A percentile compares a stretch with the other conserved stretches of the same genome.
These are phyloP conservation scores for Beta vulgaris DNA, from an alignment of 148 eudicot species.

Conservation along the genomic window DNA sequence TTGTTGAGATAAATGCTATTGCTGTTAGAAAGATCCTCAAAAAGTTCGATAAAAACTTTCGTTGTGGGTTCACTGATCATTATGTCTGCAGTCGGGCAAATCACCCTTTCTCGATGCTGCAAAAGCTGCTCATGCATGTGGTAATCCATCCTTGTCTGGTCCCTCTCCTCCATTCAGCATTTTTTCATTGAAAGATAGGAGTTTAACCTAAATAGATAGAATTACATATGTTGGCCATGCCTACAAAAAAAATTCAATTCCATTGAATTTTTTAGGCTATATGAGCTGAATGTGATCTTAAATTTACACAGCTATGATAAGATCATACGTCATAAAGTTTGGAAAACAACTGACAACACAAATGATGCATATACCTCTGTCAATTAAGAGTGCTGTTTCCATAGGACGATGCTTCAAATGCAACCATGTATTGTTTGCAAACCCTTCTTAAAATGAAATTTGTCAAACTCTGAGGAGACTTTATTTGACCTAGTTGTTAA, in stretches of 20 bases:
- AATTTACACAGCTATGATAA: not conserved
- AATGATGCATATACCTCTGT: not conserved
- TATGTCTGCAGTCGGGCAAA: conserved; percentile 84
- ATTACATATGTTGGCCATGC: too few relatives aligned
- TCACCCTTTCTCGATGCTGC: conserved; percentile 85
- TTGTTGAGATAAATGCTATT: conserved; percentile 77
- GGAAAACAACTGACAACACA: not conserved
- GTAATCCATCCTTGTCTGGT: conserved; percentile 35
- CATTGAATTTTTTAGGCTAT: not conserved
- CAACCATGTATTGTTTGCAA: not conserved
- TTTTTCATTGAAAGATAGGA: too few relatives aligned
- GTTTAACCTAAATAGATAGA: too few relatives aligned
- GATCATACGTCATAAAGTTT: too few relatives aligned
- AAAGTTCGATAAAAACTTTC: conserved; percentile 82
- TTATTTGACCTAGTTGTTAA: too few relatives aligned
- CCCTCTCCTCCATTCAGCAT: too few relatives aligned
- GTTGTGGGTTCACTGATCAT: conserved; percentile 71
- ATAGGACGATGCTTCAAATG: not conserved
- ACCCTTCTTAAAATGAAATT: not conserved
- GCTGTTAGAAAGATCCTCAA: conserved; percentile 83
- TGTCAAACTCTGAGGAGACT: not conserved
- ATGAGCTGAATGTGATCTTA: not conserved
- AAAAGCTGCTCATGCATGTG: conserved; percentile 88
- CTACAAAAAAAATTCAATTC: too few relatives aligned
- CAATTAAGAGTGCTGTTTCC: not conserved